These are phyloP conservation scores for Backusella westeae DNA, from an alignment of 192 early-diverging fungal species.

Conservation along the genomic window DNA sequence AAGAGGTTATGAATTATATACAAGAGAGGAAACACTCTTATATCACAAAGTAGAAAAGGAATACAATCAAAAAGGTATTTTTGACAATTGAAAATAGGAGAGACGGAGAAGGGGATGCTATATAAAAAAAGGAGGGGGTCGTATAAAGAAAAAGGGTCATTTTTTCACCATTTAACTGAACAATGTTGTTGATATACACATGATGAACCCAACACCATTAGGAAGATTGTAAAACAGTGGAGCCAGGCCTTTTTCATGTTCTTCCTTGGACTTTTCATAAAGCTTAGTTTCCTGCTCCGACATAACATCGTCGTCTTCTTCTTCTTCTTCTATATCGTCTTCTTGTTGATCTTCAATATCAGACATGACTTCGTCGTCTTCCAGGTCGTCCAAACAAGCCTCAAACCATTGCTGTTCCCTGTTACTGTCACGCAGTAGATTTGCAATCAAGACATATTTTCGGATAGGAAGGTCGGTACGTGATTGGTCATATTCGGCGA, in stretches of 20 bases:
- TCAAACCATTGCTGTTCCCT: constrained; percentile 10
- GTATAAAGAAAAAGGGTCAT: neutral
- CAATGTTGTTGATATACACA: neutral
- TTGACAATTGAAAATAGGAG: neutral
- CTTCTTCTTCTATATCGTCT: too few species aligned
- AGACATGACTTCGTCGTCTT: neutral
- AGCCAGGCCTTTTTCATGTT: neutral
- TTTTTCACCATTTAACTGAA: neutral
- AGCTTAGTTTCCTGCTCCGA: neutral
- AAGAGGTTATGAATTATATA: too few species aligned
- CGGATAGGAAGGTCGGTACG: constrained; percentile 8
- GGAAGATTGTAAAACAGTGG: neutral
- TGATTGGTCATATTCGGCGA: constrained; percentile 8
- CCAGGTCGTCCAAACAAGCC: neutral
- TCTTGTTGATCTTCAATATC: neutral
- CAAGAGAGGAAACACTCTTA: too few species aligned
- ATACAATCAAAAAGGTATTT: neutral
- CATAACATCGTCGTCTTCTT: neutral
- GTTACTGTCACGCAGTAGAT: constrained; percentile 1
- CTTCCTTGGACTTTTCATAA: neutral
- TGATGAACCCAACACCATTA: neutral
- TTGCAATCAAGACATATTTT: constrained; percentile 12
- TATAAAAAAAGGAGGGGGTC: neutral
- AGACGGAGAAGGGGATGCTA: neutral
- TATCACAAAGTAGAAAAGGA: neutral